Base-by-base conservation (phyloP, 805 yeast species). In the Kodamaea leandrae region DNA sequence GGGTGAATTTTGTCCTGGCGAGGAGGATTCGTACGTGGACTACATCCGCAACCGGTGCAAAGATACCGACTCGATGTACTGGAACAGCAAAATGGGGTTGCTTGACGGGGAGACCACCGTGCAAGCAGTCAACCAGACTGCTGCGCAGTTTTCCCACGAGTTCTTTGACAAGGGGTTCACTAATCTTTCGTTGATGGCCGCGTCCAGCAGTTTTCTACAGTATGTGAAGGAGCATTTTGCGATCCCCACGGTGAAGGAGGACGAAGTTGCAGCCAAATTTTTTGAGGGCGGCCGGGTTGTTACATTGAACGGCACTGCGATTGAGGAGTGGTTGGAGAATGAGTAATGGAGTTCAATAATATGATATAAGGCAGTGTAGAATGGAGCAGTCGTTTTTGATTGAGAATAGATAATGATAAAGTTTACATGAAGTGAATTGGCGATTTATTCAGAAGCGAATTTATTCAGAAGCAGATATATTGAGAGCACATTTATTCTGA, bases 261-360 rank as follows among this genome's bases (percentile, higher is more conserved):
- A 29, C 10, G 21, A 27, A 14, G 27, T 13, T 17, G 39, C 34
- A 4, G 19, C 18, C 10, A 14, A 15, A 6, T 36, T 28, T 18
- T 36, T 36, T 21, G 28, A 6, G 6, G 30, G 26, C 4, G 41
- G 41, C 2, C 3, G 10, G 16, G 36, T 30, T 4, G 13, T 20
- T 10, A 37, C 41, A 2, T 37, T 37, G 24, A 32, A 37, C 13
- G 41, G 41, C 8, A 32, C 35, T 10, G 41, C 41, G 6, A 30
- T 37, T 23, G 41, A 37, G 23, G 25, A 37, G 28, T 25, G 20
- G 33, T 30, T 30, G 33, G 10, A 6, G 13, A 21, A 18, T 5
- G 20, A 30, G n/a, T 27, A 27, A 14, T n/a, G n/a, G n/a, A n/a
- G n/a, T n/a, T n/a, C n/a, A n/a, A n/a, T n/a, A n/a, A n/a, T n/a